Evolutionary conservation across 2,329 filamentous ascomycete genomes (phyloP).

Genomic region (Ceratocystis harringtonii): DNA sequence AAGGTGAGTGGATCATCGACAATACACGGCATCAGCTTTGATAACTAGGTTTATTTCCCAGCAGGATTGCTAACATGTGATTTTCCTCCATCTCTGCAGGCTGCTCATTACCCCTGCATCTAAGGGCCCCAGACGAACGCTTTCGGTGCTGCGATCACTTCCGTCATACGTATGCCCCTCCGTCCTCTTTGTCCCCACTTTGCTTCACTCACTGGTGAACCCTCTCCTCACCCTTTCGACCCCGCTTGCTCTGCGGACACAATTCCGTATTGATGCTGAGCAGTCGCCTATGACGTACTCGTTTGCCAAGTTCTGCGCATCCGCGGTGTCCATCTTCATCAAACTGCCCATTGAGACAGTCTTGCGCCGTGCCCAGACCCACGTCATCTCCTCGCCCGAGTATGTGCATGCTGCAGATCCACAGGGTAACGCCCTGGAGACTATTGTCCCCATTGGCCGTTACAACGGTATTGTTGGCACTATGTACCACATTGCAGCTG

Average conservation of each 20-base stretch:
- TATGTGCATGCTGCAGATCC: constrained; percentile 36
- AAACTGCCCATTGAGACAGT: constrained; percentile 88
- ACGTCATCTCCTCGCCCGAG: constrained; percentile 44
- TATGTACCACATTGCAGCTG: constrained; percentile 70
- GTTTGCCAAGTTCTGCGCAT: constrained; percentile 65
- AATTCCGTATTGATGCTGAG: constrained; percentile 68
- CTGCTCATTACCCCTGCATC: constrained; percentile 74
- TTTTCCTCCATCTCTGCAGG: constrained; percentile 26
- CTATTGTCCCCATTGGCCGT: constrained; percentile 63
- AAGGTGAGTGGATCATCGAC: constrained; percentile 29
- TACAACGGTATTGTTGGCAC: constrained; percentile 84
- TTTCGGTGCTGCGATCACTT: constrained; percentile 61
- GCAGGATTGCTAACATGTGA: constrained; percentile 22
- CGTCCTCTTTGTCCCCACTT: constrained; percentile 62
- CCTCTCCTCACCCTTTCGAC: constrained; percentile 69
- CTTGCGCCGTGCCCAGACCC: constrained; percentile 72
- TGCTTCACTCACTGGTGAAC: constrained; percentile 73
- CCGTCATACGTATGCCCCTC: constrained; percentile 62
- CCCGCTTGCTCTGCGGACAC: constrained; percentile 72
- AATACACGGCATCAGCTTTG: neutral
- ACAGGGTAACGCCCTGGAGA: constrained; percentile 39
- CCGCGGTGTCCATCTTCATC: constrained; percentile 64
- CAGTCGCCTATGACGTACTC: constrained; percentile 70
- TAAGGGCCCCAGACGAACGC: constrained; percentile 58
- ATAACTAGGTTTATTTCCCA: neutral